These are phyloP conservation scores for Skeletonema marinoi DNA, from an alignment of 108 stramenopile genomes.

Conservation along the genomic window DNA sequence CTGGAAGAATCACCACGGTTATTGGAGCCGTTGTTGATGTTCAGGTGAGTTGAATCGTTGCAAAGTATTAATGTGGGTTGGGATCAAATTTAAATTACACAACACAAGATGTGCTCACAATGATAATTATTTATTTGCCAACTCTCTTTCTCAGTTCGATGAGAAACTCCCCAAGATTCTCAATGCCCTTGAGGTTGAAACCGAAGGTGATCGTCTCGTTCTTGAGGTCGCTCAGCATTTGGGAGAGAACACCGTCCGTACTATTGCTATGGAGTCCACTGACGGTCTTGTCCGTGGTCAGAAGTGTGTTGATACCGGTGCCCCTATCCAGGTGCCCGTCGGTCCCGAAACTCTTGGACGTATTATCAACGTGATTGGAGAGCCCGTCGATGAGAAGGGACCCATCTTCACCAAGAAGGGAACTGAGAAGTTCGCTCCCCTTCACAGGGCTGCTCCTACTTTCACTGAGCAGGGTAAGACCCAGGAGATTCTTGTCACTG, in stretches of 20 bases:
- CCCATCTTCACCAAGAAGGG: conserved; percentile 90
- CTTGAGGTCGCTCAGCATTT: conserved; percentile 99
- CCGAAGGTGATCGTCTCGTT: conserved; percentile 88
- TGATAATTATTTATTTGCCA: background rate
- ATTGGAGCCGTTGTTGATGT: conserved; percentile 99
- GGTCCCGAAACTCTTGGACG: conserved; percentile 98
- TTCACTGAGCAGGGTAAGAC: conserved; percentile 98
- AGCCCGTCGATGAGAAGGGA: conserved; percentile 99
- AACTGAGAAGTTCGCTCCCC: conserved; percentile 89
- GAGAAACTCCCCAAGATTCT: conserved; percentile 99
- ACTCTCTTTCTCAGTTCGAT: conserved; percentile 70
- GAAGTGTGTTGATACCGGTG: conserved; percentile 90
- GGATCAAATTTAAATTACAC: too few relatives aligned
- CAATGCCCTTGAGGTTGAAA: conserved; percentile 97
- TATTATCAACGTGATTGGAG: conserved; percentile 99
- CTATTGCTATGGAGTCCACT: conserved; percentile 99
- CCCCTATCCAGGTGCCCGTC: conserved; percentile 97
- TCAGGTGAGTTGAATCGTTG: conserved; percentile 60
- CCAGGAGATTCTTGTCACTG: conserved; percentile 99
- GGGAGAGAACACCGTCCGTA: conserved; percentile 99
- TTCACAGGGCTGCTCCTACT: conserved; percentile 96
- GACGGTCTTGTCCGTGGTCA: conserved; percentile 99
- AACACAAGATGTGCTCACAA: conserved; percentile 11
- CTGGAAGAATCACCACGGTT: conserved; percentile 96
- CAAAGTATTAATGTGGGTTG: too few relatives aligned